Evolutionary conservation across 371 early-diverging fungal species (phyloP).

Genomic region (Syncephalastrum monosporum): DNA sequence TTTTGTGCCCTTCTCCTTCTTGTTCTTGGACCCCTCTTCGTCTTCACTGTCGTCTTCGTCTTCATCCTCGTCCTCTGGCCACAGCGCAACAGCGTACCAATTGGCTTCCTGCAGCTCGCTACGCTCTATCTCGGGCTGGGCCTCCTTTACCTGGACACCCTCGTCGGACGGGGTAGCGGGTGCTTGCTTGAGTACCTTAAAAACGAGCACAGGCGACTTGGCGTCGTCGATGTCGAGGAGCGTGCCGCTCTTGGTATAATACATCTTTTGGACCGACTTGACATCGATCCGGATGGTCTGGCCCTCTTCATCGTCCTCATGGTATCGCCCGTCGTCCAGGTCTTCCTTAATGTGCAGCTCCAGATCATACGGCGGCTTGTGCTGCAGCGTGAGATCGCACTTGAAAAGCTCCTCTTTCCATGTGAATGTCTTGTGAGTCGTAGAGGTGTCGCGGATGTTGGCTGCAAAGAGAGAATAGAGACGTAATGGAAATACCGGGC

Average conservation of each 20-base stretch:
- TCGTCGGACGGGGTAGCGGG: constrained; percentile 2
- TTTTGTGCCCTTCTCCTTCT: neutral
- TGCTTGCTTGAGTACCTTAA: constrained; percentile 46
- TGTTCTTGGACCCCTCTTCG: neutral
- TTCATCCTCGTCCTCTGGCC: constrained; percentile 20
- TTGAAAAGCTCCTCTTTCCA: constrained; percentile 77
- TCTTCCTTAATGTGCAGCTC: constrained; percentile 58
- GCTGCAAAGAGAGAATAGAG: constrained; percentile 69
- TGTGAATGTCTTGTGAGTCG: constrained; percentile 52
- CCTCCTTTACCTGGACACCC: constrained; percentile 23
- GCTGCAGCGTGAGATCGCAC: constrained; percentile 24
- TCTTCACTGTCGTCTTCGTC: constrained; percentile 13
- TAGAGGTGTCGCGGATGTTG: constrained; percentile 51
- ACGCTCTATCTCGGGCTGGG: constrained; percentile 25
- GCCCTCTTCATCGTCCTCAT: constrained; percentile 48
- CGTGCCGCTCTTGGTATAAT: constrained; percentile 69
- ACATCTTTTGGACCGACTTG: constrained; percentile 43
- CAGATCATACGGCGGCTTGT: constrained; percentile 25
- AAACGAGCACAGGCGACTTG: constrained; percentile 64
- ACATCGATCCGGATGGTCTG: constrained; percentile 9
- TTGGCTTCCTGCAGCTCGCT: constrained; percentile 32
- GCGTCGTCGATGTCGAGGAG: constrained; percentile 73
- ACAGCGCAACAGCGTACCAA: constrained; percentile 46
- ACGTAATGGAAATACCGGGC: constrained; percentile 35
- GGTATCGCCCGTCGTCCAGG: constrained; percentile 72